Evolutionary conservation across 495 filamentous ascomycete species (phyloP).

Genomic region (Lasiosphaeriaceae sp.): DNA sequence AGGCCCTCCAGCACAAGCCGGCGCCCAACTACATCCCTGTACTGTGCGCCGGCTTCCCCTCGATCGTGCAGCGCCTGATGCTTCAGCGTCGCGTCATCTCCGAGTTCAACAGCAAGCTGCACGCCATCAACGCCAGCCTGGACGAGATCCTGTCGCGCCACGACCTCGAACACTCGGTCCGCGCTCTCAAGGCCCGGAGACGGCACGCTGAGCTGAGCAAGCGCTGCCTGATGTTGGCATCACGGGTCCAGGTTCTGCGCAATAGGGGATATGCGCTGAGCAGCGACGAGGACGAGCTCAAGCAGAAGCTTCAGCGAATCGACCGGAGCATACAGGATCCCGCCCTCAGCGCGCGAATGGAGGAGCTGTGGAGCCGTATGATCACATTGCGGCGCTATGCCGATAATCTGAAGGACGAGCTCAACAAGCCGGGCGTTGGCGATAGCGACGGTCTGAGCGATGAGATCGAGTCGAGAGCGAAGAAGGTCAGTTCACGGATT

Average conservation of each 20-base stretch:
- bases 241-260: slow-evolving; percentile 85
- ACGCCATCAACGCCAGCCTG: slow-evolving; percentile 84
- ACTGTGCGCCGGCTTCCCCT: slow-evolving; percentile 48
- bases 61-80: slow-evolving; percentile 70
- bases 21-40: slow-evolving; percentile 73
- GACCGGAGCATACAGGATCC: slow-evolving; percentile 80
- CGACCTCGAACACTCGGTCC: slow-evolving; percentile 74
- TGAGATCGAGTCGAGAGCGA: slow-evolving; percentile 71
- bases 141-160: slow-evolving; percentile 75
- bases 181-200: slow-evolving; percentile 73
- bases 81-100: slow-evolving; percentile 70
- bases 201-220: slow-evolving; percentile 77
- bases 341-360: slow-evolving; percentile 71
- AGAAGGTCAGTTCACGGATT: slow-evolving; percentile 62
- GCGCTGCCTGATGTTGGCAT: slow-evolving; percentile 77
- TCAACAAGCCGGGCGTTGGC: slow-evolving; percentile 56
- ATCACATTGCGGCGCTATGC: slow-evolving; percentile 78
- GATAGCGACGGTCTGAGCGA: slow-evolving; percentile 61
- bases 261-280: slow-evolving; percentile 92
- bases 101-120: slow-evolving; percentile 73
- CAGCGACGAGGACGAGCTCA: slow-evolving; percentile 84
- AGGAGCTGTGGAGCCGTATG: slow-evolving; percentile 97
- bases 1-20: slow-evolving; percentile 81
- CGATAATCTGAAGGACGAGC: slow-evolving; percentile 71
- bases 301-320: slow-evolving; percentile 73